Evolutionary conservation across 164 flowering plant genomes (phyloP), one percentile per base, ranked within the genome.

Genomic region (Umbilicus rupestris): DNA sequence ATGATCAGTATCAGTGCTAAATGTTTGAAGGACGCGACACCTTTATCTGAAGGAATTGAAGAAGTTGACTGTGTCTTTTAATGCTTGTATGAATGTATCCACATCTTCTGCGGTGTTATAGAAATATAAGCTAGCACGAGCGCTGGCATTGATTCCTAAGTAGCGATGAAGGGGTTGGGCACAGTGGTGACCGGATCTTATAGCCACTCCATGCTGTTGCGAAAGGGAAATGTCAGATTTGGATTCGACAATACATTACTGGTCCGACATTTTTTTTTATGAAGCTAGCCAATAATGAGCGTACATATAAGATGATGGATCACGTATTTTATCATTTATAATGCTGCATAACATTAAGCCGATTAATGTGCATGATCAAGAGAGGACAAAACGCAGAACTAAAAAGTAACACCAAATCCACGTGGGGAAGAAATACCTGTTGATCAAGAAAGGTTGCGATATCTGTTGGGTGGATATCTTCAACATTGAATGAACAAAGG

Each of bases 171-270:
- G 89, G 35, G 96, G 97, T 72, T 95, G 96, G 3, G 97, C 96
- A 66, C 99, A 95, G 69, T 92, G 97, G 79, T 92, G 97, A 14
- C 99, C 99, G 3, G 99, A 91, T 73, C 99, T 77, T 68, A 92
- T 85, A 20, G 99, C 99, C 66, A 95, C 94, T 30, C 97, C 96
- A 70, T 95, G 96, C 99, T 92, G 90, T 41, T 70, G 72, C 24
- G 30, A 66, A 67, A 57, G 37, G 15, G 50, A 26, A 59, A 70
- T 62, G 66, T 47, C 55, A 63, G 45, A n/a, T 11, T 5, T 55
- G 26, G 42, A 22, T 63, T 63, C 3, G 33, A 26, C 3, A 11
- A 12, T 12, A 55, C 17, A 26, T 26, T 19, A 55, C 31, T 28
- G 19, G 16, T 33, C 29, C 3, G 65, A 2, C 39, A 6, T 9